Evolutionary conservation across 169 alveolate genomes (phyloP).

Genomic region (Plasmodium ovale): DNA sequence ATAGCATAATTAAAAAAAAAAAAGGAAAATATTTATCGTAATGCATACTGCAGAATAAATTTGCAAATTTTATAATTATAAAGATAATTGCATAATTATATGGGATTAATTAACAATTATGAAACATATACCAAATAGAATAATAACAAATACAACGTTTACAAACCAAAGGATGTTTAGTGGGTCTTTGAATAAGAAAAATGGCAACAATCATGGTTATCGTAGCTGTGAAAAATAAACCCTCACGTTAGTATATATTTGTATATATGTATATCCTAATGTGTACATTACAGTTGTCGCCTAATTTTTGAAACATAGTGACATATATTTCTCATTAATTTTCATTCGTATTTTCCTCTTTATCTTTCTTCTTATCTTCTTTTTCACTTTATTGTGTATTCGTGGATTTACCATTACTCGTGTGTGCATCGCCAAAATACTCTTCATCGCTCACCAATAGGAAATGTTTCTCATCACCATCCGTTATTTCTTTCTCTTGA

Average conservation of each 20-base stretch:
- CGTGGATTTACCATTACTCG: neutral
- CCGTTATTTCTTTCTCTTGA: neutral
- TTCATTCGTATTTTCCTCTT: slow-evolving; percentile 1
- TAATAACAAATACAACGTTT: too few species aligned
- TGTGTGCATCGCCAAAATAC: neutral
- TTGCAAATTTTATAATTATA: too few species aligned
- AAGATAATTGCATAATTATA: too few species aligned
- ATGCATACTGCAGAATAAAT: too few species aligned
- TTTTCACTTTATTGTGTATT: too few species aligned
- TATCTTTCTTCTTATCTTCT: neutral
- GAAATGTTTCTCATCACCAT: neutral
- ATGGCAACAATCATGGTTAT: neutral
- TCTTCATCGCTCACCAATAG: neutral
- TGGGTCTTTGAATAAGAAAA: neutral
- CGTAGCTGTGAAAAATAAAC: neutral
- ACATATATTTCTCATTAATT: neutral
- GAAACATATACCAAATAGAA: too few species aligned
- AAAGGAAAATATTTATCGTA: too few species aligned
- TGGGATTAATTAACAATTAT: too few species aligned
- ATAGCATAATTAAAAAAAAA: too few species aligned
- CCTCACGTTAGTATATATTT: neutral
- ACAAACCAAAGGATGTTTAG: neutral
- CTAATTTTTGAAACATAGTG: neutral
- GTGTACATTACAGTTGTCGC: too few species aligned
- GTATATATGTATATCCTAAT: too few species aligned